phyloP scores from a whole-genome alignment of 495 filamentous ascomycete species.

The Xeromyces bisporus region DNA sequence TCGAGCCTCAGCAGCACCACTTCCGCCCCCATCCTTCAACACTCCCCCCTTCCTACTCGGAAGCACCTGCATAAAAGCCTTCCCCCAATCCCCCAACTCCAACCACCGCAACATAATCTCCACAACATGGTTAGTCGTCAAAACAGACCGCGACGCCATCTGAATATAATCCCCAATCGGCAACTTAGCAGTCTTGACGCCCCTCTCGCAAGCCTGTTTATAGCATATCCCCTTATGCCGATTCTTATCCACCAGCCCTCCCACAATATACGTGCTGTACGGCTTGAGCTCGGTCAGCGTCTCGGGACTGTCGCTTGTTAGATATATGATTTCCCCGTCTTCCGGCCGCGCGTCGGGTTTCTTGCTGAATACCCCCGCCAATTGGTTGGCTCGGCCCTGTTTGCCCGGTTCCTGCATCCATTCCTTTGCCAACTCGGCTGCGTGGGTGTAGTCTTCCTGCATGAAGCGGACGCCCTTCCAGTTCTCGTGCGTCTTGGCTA shows the following conservation, averaged over 20 bases:
- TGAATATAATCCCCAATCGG: constrained; percentile 86
- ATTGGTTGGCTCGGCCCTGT: constrained; percentile 14
- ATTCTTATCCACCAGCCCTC: constrained; percentile 89
- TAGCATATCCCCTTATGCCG: constrained; percentile 89
- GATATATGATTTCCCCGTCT: constrained; percentile 57
- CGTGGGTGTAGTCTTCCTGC: constrained; percentile 50
- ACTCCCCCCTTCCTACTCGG: constrained; percentile 68
- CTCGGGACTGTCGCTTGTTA: constrained; percentile 70
- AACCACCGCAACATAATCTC: constrained; percentile 95
- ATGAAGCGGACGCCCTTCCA: constrained; percentile 68
- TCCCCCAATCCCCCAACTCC: constrained; percentile 72
- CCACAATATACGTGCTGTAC: constrained; percentile 81
- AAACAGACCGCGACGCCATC: constrained; percentile 66
- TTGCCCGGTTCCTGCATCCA: constrained; percentile 38
- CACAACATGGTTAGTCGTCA: constrained; percentile 86
- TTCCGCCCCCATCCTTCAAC: constrained; percentile 19
- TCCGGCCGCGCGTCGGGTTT: constrained; percentile 22
- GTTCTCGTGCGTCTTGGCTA: constrained; percentile 45
- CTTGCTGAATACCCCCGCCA: constrained; percentile 37
- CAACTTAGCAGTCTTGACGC: constrained; percentile 72
- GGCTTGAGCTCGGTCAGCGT: constrained; percentile 66
- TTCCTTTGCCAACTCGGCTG: constrained; percentile 38
- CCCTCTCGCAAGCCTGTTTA: constrained; percentile 53
- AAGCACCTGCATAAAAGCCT: constrained; percentile 73
- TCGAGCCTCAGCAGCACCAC: constrained; percentile 4